phyloP scores from a whole-genome alignment of 2,329 filamentous ascomycete species.

The Pseudogymnoascus verrucosus region DNA sequence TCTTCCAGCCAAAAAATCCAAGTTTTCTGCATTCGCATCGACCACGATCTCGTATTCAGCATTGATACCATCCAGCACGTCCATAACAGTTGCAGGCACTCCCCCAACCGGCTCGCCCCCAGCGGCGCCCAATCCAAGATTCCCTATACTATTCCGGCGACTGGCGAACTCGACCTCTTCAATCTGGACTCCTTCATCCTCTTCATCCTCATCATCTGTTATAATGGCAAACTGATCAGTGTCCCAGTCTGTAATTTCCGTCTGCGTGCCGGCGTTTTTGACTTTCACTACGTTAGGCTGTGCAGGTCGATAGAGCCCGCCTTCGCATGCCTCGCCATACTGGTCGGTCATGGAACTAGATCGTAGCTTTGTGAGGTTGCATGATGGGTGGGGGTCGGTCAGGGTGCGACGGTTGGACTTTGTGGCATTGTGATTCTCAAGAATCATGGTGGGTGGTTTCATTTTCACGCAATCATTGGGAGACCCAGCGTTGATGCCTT shows the following conservation, averaged over 20 bases:
- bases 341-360: background rate
- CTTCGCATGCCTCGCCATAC: background rate
- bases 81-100: background rate
- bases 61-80: background rate
- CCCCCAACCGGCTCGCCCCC: background rate
- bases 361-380: background rate
- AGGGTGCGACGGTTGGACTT: background rate
- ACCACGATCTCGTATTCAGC: background rate
- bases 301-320: background rate
- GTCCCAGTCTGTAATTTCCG: background rate
- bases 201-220: background rate
- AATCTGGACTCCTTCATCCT: background rate
- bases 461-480: background rate
- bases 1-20: no score
- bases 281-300: conserved; percentile 1
- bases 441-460: background rate
- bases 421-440: background rate
- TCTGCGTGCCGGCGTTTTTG: background rate
- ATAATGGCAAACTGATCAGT: background rate
- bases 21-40: background rate
- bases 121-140: background rate
- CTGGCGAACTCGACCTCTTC: background rate
- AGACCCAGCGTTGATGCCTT: background rate
- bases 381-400: background rate
- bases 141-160: background rate